Conservation (phyloP, 108 stramenopile genomes). For the Pseudonitzschia pungens region DNA sequence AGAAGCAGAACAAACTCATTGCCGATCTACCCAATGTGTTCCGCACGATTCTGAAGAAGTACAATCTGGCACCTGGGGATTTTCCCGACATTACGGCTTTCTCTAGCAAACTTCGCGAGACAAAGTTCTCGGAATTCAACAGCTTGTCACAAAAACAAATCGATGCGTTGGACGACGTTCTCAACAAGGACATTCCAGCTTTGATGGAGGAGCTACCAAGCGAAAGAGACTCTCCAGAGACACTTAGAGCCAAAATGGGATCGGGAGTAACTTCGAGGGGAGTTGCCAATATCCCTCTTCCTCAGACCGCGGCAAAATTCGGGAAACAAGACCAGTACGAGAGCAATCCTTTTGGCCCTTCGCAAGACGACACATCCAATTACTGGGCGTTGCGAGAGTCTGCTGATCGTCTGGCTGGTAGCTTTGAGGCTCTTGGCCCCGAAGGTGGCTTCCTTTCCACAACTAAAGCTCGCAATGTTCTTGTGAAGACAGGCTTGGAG, state of each 20-base stretch:
- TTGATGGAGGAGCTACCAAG: constrained; percentile 79
- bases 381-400: constrained; percentile 89
- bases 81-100: constrained; percentile 87
- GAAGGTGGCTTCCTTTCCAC: constrained; percentile 82
- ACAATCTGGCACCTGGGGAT: constrained; percentile 91
- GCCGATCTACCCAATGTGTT: constrained; percentile 92
- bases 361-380: constrained; percentile 64
- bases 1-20: constrained; percentile 96
- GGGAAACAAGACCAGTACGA: constrained; percentile 57
- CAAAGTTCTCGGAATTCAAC: constrained; percentile 87
- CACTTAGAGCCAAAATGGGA: constrained; percentile 68
- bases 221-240: constrained; percentile 84
- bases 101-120: constrained; percentile 71
- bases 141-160: constrained; percentile 77
- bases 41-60: constrained; percentile 86
- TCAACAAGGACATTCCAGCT: constrained; percentile 48
- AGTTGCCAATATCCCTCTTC: constrained; percentile 51
- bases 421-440: constrained; percentile 77
- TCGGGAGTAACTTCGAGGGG: constrained; percentile 2
- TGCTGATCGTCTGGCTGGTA: constrained; percentile 64
- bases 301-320: constrained; percentile 63
- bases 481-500: constrained; percentile 81
- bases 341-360: constrained; percentile 79
- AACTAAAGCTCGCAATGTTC: constrained; percentile 74
- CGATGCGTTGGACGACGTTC: constrained; percentile 79